Evolutionary conservation across 805 yeast genomes (phyloP).

Genomic region (Maudiozyma pseudohumilis): DNA sequence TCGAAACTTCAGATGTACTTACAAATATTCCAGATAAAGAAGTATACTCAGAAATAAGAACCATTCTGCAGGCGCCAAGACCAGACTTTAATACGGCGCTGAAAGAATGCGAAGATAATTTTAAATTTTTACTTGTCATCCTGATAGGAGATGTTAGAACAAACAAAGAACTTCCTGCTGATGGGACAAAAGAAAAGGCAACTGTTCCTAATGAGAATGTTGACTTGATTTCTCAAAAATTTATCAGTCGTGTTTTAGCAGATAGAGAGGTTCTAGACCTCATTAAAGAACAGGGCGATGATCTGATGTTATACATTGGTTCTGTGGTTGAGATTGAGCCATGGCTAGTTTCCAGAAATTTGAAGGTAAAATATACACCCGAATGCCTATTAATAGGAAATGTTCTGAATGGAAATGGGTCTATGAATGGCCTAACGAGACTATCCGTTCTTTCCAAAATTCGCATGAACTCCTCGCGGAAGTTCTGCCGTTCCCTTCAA

Average conservation of each 20-base stretch:
- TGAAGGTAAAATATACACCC: slow-evolving; percentile 47
- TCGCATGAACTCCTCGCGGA: slow-evolving; percentile 23
- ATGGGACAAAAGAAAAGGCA: not conserved
- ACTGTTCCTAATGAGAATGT: slow-evolving; percentile 2
- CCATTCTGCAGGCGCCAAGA: slow-evolving; percentile 3
- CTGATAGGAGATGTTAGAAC: slow-evolving; percentile 34
- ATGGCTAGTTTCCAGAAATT: slow-evolving; percentile 50
- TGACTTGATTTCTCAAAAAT: slow-evolving; percentile 29
- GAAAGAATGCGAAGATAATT: slow-evolving; percentile 30
- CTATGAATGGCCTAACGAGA: slow-evolving; percentile 25
- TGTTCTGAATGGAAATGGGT: slow-evolving; percentile 39
- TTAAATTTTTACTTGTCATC: slow-evolving; percentile 45
- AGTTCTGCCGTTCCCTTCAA: slow-evolving; percentile 31
- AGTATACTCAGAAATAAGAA: not conserved
- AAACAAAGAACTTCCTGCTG: slow-evolving; percentile 1
- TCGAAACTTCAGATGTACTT: slow-evolving; percentile 9
- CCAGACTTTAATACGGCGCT: slow-evolving; percentile 36
- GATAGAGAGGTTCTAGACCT: slow-evolving; percentile 35
- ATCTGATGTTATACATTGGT: slow-evolving; percentile 54
- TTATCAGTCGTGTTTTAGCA: slow-evolving; percentile 38
- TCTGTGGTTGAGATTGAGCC: slow-evolving; percentile 56
- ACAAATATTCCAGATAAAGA: no score
- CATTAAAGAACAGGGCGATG: slow-evolving; percentile 29
- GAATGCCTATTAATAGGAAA: slow-evolving; percentile 43
- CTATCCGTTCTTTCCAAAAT: slow-evolving; percentile 29